Base-by-base conservation (phyloP, 805 yeast species). In the Pichia cephalocereana region DNA sequence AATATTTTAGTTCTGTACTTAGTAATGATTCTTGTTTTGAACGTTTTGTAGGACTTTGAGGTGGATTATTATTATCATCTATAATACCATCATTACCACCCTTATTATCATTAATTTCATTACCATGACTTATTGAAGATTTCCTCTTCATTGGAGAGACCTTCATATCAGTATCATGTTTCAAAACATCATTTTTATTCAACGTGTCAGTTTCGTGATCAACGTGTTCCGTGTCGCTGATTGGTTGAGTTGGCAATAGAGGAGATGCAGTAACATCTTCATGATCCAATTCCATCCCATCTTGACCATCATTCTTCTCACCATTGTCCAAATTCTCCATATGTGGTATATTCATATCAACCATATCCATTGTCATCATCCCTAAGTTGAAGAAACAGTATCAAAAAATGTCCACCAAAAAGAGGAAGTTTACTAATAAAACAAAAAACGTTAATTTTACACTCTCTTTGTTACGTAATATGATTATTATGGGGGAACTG, bases 1-100 rank as follows among this genome's bases (percentile, higher is more conserved):
- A 70, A 7, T 26, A 23, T 19, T 30, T 30, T 10, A 30, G 4
- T 8, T 30, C 32, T 10, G 32, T 30, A 10, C 5, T 10, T 30
- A 12, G 8, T 10, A 12, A 30, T 30, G 14, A 10, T 10, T 30
- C 32, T 10, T 9, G 17, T 8, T 34, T 34, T 9, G 12, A 7
- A 14, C 37, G 37, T 15, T 34, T 34, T 9, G 17, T 34, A 14
- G 37, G 37, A 15, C 37, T 34, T 14, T 15, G 32, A 30, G 26
- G 26, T 23, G 26, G 26, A 5, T 23, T 23, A 23, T 23, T 23
- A 23, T 23, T 23, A 23, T 23, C 26, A 23, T 23, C 23, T 19
- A 3, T 19, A 19, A 3, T 4, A 19, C 23, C 26, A 23, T 23
- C 26, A 23, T 23, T 23, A 23, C 26, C 5, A 23, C 7, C 26